phyloP scores from a whole-genome alignment of 2,329 filamentous ascomycete species.

The Sarocladium strictum region DNA sequence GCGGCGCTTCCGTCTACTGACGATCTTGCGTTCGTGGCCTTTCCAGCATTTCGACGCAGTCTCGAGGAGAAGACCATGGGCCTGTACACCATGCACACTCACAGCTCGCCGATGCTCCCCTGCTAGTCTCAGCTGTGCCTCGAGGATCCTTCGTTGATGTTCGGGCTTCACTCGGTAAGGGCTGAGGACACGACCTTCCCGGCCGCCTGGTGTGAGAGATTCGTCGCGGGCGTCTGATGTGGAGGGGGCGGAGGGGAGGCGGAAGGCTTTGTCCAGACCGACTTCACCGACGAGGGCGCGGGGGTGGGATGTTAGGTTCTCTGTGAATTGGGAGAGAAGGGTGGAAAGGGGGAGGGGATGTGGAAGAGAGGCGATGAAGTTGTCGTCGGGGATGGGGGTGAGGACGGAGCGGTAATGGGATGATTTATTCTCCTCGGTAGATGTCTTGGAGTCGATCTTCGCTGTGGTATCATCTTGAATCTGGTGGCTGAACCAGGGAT shows the following conservation, averaged over 20 bases:
- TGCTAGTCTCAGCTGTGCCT: slow-evolving; percentile 64
- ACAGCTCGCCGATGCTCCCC: slow-evolving; percentile 60
- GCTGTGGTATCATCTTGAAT: slow-evolving; percentile 56
- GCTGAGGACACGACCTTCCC: slow-evolving; percentile 63
- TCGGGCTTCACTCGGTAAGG: slow-evolving; percentile 60
- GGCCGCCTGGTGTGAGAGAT: slow-evolving; percentile 59
- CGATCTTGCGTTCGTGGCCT: slow-evolving; percentile 58
- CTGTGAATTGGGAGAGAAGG: slow-evolving; percentile 51
- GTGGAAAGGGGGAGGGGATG: slow-evolving; percentile 53
- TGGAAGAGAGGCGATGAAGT: slow-evolving; percentile 47
- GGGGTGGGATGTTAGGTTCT: slow-evolving; percentile 50
- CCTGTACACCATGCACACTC: slow-evolving; percentile 69
- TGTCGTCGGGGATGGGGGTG: slow-evolving; percentile 38
- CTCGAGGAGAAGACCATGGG: slow-evolving; percentile 65
- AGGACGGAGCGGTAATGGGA: slow-evolving; percentile 64
- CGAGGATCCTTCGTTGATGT: slow-evolving; percentile 63
- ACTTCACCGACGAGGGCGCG: slow-evolving; percentile 69
- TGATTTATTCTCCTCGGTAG: slow-evolving; percentile 32
- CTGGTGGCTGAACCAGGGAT: slow-evolving; percentile 80
- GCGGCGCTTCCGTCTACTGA: slow-evolving; percentile 53
- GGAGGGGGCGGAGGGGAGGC: slow-evolving; percentile 58
- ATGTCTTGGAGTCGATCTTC: neutral
- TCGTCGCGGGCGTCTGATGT: slow-evolving; percentile 52
- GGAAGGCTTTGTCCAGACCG: slow-evolving; percentile 71
- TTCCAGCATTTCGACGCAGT: slow-evolving; percentile 61